These are phyloP conservation scores for Drechslera avenae DNA, from an alignment of 2,329 filamentous ascomycete genomes.

Conservation along the genomic window DNA sequence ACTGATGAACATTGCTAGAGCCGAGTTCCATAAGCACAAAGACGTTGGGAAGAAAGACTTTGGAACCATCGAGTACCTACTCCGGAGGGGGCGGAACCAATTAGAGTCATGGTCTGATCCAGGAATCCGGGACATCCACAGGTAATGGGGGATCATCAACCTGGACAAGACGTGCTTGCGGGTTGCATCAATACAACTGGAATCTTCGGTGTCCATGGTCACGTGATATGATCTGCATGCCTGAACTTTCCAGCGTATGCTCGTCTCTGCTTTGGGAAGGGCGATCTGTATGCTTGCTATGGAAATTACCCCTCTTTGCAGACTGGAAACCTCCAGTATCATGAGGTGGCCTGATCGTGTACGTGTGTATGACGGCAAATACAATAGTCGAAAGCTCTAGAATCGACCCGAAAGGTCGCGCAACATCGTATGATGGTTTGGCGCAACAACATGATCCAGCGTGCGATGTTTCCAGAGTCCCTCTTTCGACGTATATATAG, in stretches of 20 bases:
- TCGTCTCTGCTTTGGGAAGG: constrained; percentile 1
- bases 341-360: constrained; percentile 3
- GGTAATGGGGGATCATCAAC: constrained; percentile 5
- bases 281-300: not conserved
- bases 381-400: constrained; percentile 29
- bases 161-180: not conserved
- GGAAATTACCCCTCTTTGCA: not conserved
- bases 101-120: constrained; percentile 81
- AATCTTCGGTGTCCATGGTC: constrained; percentile 2
- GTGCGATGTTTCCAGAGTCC: constrained; percentile 38
- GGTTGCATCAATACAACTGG: not conserved
- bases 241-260: constrained; percentile 13
- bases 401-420: constrained; percentile 27
- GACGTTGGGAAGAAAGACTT: constrained; percentile 82
- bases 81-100: constrained; percentile 81
- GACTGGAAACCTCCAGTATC: constrained; percentile 5
- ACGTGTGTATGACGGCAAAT: constrained; percentile 12
- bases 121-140: constrained; percentile 70
- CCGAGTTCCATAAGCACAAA: constrained; percentile 76
- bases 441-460: constrained; percentile 10
- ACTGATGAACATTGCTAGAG: constrained; percentile 52
- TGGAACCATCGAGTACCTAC: constrained; percentile 78
- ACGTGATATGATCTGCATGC: constrained; percentile 19
- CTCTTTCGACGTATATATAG: constrained; percentile 36
- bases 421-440: constrained; percentile 10